Evolutionary conservation across 106 monocot genomes (phyloP), one percentile per base, ranked within the genome.

Genomic region (Dioscorea zingiberensis): DNA sequence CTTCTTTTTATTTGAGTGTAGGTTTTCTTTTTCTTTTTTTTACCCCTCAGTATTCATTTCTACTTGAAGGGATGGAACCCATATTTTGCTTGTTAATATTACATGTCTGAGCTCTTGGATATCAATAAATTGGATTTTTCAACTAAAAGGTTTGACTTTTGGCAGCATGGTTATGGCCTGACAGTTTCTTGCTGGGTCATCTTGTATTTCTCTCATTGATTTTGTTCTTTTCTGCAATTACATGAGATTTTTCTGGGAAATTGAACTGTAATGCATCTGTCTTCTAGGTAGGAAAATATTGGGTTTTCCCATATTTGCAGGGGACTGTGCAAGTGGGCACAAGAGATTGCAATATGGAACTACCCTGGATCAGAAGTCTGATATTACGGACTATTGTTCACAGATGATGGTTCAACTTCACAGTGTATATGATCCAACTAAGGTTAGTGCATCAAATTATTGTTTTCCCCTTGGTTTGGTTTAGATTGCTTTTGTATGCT

Each of bases 401-500:
- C 91, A 92, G 56, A 86, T 97, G 91, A 80, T 97, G 87, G 74
- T 88, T 73, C 87, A 84, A 47, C 92, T 97, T 27, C 78, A 84
- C 64, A 70, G 88, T 79, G 81, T 88, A 23, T 97, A 97, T 73
- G 95, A 97, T 62, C 81, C 85, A 28, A 81, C 76, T 60, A 86
- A 92, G 85, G 95, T 92, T 58, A 23, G 53, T 59, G 16, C 62
- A 0, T 56, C 12, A 22, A 13, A 53, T 53, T 53, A 13, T 53
- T 18, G 16, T 53, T n/a, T n/a, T n/a, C n/a, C n/a, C n/a, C n/a
- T n/a, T n/a, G 16, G 19, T 53, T 53, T 5, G 15, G 4, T 53
- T 19, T 4, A 13, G 51, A 7, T 19, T 53, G 16, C 19, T 19
- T 58, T 12, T 58, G 14, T 18, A 22, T 47, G 68, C 21, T 51